These are phyloP conservation scores for Venturia nashicola DNA, from an alignment of 2,329 filamentous ascomycete species.

Conservation along the genomic window DNA sequence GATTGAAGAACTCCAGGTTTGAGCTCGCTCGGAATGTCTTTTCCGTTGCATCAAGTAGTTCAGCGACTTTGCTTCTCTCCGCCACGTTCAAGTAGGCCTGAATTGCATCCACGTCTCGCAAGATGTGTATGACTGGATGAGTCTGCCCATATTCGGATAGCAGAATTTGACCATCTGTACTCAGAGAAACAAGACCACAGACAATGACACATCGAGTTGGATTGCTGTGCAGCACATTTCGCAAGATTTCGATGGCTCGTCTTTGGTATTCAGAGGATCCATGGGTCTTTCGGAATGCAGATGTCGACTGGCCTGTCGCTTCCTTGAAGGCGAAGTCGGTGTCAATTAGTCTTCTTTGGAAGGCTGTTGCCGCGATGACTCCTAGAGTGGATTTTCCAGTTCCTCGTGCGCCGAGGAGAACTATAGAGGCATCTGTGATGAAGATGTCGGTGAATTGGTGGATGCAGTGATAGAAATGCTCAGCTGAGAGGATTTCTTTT, in stretches of 20 bases:
- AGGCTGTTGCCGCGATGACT: constrained; percentile 60
- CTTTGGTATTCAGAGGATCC: constrained; percentile 50
- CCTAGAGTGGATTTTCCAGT: constrained; percentile 66
- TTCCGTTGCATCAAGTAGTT: constrained; percentile 45
- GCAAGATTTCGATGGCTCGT: constrained; percentile 50
- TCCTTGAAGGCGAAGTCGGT: constrained; percentile 57
- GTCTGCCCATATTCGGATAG: constrained; percentile 50
- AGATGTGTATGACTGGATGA: constrained; percentile 59
- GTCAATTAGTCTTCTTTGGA: constrained; percentile 56
- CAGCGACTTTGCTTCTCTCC: constrained; percentile 43
- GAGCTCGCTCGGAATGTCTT: constrained; percentile 53
- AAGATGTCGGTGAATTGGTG: constrained; percentile 22
- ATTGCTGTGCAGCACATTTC: constrained; percentile 46
- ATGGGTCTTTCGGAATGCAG: constrained; percentile 50
- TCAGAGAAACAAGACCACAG: constrained; percentile 57
- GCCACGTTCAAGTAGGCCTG: constrained; percentile 45
- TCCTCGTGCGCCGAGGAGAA: constrained; percentile 61
- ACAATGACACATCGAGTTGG: constrained; percentile 54
- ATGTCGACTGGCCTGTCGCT: constrained; percentile 47
- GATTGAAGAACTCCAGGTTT: constrained; percentile 67
- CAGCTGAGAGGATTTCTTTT: background rate
- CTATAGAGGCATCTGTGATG: constrained; percentile 52
- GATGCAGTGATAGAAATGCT: background rate
- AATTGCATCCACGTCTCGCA: constrained; percentile 53
- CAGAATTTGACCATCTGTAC: constrained; percentile 47